Evolutionary conservation across 768 basidiomycete genomes (phyloP).

Genomic region (Russula olivacea): DNA sequence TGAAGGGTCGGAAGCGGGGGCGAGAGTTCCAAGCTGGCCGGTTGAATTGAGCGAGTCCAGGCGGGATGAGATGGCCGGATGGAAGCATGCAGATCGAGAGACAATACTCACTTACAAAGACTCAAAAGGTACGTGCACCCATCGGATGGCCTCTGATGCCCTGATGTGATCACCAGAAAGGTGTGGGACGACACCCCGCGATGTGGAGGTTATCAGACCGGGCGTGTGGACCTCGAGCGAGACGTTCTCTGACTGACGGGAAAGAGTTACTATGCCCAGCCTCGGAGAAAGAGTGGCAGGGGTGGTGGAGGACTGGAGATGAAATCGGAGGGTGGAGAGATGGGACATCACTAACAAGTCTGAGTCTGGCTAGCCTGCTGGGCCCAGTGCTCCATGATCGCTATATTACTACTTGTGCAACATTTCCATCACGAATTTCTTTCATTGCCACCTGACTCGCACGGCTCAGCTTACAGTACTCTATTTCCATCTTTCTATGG

Average conservation of each 20-base stretch:
- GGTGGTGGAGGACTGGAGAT: neutral
- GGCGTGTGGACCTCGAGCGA: slow-evolving; percentile 51
- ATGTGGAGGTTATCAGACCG: slow-evolving; percentile 53
- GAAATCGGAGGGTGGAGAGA: slow-evolving; percentile 16
- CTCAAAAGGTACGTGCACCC: slow-evolving; percentile 72
- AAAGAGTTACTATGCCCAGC: slow-evolving; percentile 12
- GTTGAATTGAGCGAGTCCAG: neutral
- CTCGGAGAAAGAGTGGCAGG: slow-evolving; percentile 19
- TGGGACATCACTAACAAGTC: neutral
- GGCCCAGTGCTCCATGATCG: no score
- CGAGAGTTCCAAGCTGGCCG: slow-evolving; percentile 51
- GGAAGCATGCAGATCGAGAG: neutral
- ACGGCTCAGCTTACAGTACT: no score
- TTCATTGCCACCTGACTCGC: neutral
- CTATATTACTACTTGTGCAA: neutral
- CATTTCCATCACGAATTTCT: neutral
- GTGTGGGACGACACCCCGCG: slow-evolving; percentile 71
- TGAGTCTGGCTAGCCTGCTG: neutral
- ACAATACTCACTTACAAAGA: slow-evolving; percentile 54
- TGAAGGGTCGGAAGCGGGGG: slow-evolving; percentile 65
- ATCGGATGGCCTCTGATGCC: slow-evolving; percentile 45
- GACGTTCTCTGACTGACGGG: neutral
- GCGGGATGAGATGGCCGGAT: neutral
- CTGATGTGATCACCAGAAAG: slow-evolving; percentile 57
- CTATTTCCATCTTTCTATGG: neutral